A percentile compares a stretch with the other conserved stretches of the same genome.
These are phyloP conservation scores for Picea glauca DNA, from an alignment of 75 land plant genomes.

Conservation along the genomic window DNA sequence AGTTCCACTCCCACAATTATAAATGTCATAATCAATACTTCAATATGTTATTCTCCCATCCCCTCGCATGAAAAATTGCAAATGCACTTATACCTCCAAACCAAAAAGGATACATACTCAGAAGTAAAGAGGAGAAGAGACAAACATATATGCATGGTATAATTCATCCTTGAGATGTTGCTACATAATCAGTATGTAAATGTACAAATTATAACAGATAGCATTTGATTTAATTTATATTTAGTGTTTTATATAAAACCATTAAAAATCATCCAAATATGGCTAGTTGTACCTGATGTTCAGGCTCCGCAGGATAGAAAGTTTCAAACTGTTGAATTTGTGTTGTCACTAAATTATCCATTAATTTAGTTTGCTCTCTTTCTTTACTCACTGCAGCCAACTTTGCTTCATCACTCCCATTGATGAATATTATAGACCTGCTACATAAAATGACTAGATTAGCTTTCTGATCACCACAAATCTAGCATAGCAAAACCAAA, in stretches of 20 bases:
- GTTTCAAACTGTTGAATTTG: conserved; percentile 58
- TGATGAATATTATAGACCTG: conserved; percentile 87
- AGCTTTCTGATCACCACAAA: not conserved
- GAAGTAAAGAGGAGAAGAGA: not conserved
- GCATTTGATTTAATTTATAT: not conserved
- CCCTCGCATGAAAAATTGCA: not conserved
- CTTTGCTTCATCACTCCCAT: conserved; percentile 61
- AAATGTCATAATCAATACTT: not conserved
- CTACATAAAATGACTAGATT: not conserved
- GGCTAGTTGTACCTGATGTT: conserved; percentile 73
- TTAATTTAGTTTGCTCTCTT: conserved; percentile 58
- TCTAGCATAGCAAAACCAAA: not conserved
- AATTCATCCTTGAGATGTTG: not conserved
- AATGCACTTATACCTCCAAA: not conserved
- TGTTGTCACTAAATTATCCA: conserved; percentile 58
- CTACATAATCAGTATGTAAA: not conserved
- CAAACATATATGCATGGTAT: not conserved
- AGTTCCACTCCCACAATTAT: not conserved
- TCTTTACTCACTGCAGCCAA: conserved; percentile 70
- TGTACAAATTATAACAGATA: not conserved
- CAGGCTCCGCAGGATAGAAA: conserved; percentile 88
- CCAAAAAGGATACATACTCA: not conserved
- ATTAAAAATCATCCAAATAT: conserved; percentile 1
- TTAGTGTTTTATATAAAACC: not conserved
- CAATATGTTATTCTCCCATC: not conserved